Base-by-base conservation (phyloP, 2,329 filamentous ascomycete genomes). In the Nemania abortiva region DNA sequence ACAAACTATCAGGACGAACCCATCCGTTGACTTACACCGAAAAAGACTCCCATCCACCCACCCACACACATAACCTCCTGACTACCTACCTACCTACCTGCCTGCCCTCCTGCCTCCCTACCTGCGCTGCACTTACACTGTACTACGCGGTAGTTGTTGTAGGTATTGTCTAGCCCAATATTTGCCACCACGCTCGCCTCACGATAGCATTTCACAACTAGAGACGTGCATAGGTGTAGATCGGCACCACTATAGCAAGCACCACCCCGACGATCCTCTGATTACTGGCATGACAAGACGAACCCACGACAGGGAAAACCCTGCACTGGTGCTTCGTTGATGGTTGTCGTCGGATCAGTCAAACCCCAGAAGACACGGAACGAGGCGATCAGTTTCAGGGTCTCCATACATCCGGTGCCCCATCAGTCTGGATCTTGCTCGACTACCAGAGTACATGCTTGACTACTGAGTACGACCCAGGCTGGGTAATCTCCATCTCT, bases 251-350 rank as follows among this genome's bases (percentile, higher is more conserved):
- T 29, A 45, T 27, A 47, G 29, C 53, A 47, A 67, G 11, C 42
- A 31, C 37, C 42, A 42, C 42, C 10, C 29, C 61, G 58, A 60
- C 54, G 45, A 70, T 47, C 64, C 60, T 22, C 53, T 63, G 50
- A 67, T 70, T 70, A 70, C 65, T 70, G 68, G 68, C 59, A 68
- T 72, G 70, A 65, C 49, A 66, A 62, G 65, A 50, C 50, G 60
- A 65, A 54, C 66, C 56, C n/a, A 57, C 69, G 47, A 66, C 66
- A 69, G 63, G 64, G 63, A 67, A 56, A 45, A 60, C 62, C 55
- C 69, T 59, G 66, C 63, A 52, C 31, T 56, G 57, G 61, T 45
- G 53, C 47, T 56, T 27, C 20, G 62, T 67, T 63, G 63, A 52
- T 45, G 62, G 58, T 60, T 59, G 53, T 63, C 24, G 52, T 57